phyloP scores from a whole-genome alignment of 2,329 filamentous ascomycete genomes.

The Colletotrichum musae region DNA sequence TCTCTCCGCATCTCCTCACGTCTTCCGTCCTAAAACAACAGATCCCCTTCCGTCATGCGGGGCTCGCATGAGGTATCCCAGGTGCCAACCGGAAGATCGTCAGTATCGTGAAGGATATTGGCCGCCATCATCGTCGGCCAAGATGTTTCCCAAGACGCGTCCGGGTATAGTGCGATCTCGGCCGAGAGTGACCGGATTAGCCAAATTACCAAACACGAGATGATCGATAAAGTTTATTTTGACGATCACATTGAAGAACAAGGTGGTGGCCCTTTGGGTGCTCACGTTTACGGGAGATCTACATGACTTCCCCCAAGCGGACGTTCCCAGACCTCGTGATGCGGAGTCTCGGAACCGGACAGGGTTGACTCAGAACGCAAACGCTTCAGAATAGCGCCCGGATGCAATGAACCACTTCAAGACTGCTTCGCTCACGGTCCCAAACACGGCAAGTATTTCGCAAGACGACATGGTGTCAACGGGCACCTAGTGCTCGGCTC shows the following conservation, averaged over 20 bases:
- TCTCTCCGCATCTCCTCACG: not conserved
- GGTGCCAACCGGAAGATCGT: not conserved
- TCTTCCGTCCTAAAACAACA: not conserved
- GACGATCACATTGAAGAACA: not conserved
- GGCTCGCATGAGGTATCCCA: not conserved
- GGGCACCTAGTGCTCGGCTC: slow-evolving; percentile 5
- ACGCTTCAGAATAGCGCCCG: not conserved
- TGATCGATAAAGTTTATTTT: no score
- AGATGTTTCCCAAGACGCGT: not conserved
- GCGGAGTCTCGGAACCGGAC: slow-evolving; percentile 5
- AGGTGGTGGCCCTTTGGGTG: not conserved
- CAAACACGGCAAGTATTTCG: slow-evolving; percentile 1
- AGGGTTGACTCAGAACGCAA: not conserved
- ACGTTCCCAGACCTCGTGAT: slow-evolving; percentile 7
- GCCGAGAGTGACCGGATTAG: not conserved
- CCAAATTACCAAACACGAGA: not conserved
- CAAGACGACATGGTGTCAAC: slow-evolving; percentile 20
- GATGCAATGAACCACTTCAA: slow-evolving; percentile 5
- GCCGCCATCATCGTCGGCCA: slow-evolving; percentile 5
- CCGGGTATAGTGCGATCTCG: not conserved
- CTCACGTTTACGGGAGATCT: slow-evolving; percentile 21
- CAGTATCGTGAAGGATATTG: not conserved
- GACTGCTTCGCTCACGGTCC: not conserved
- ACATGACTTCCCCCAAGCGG: slow-evolving; percentile 16
- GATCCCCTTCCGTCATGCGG: not conserved